phyloP scores from a whole-genome alignment of 2,329 filamentous ascomycete species.

The Beauveria caledonica region DNA sequence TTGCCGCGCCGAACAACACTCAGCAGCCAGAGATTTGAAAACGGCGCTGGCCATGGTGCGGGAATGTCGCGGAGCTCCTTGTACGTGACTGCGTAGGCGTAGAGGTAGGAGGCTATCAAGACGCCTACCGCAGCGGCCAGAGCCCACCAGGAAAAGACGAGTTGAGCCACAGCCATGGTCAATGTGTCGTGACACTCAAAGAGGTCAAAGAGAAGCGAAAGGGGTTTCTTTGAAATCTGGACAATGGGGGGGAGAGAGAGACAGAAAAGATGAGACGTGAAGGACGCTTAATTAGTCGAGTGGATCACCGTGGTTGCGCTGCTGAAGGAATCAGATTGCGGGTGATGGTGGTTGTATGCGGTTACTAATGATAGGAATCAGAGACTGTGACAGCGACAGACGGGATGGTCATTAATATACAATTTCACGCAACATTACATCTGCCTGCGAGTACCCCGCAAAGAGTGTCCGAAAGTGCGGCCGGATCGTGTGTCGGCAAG shows the following conservation, averaged over 20 bases:
- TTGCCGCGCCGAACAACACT: constrained; percentile 55
- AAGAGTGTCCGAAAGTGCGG: background rate
- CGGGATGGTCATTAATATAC: background rate
- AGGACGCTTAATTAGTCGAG: background rate
- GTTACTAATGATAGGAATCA: background rate
- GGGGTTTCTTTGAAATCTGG: background rate
- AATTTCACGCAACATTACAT: background rate
- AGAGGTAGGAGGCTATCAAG: constrained; percentile 46
- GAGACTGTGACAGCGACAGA: background rate
- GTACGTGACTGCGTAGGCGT: constrained; percentile 52
- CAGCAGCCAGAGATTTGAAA: constrained; percentile 77
- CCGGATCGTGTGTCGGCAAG: constrained; percentile 10
- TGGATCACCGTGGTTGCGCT: background rate
- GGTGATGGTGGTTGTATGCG: background rate
- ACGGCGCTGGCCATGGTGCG: constrained; percentile 53
- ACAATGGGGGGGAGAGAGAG: too few relatives aligned
- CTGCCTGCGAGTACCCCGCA: background rate
- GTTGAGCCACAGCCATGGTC: constrained; percentile 23
- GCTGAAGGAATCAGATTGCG: background rate
- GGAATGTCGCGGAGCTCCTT: constrained; percentile 46
- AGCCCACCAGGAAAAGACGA: constrained; percentile 37
- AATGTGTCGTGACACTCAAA: too few relatives aligned
- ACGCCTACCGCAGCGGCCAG: constrained; percentile 38
- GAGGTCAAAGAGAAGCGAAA: background rate
- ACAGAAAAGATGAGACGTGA: background rate